phyloP scores from a whole-genome alignment of 2,329 filamentous ascomycete genomes.

The Aotearoamyces nothofagi region DNA sequence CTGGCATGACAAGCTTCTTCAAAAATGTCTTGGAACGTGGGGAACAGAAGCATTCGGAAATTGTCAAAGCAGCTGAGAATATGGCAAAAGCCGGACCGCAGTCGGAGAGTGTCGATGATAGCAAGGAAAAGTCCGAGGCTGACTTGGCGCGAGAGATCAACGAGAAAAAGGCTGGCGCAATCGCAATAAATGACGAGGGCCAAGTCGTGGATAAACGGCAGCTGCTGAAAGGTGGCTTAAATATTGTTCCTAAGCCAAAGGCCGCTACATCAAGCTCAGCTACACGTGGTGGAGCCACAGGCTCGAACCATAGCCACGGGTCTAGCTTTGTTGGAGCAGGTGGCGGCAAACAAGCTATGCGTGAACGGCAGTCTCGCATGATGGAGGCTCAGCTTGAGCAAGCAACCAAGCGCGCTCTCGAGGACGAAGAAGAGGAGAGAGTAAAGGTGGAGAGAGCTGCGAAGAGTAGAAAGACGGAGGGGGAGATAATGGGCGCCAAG shows the following conservation, averaged over 20 bases:
- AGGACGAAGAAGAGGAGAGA: slow-evolving; percentile 51
- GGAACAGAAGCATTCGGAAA: slow-evolving; percentile 54
- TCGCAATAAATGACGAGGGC: slow-evolving; percentile 68
- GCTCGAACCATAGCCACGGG: slow-evolving; percentile 13
- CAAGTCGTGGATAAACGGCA: slow-evolving; percentile 77
- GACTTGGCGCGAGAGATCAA: slow-evolving; percentile 55
- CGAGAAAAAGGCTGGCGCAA: slow-evolving; percentile 36
- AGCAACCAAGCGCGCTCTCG: slow-evolving; percentile 53
- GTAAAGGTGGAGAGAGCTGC: slow-evolving; percentile 45
- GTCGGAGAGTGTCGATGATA: slow-evolving; percentile 22
- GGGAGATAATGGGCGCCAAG: slow-evolving; percentile 62
- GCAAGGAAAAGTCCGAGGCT: slow-evolving; percentile 37
- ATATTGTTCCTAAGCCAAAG: slow-evolving; percentile 51
- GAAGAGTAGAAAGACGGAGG: slow-evolving; percentile 66
- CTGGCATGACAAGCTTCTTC: slow-evolving; percentile 70
- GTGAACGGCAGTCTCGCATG: slow-evolving; percentile 66
- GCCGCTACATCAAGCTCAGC: slow-evolving; percentile 16
- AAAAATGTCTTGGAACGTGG: slow-evolving; percentile 56
- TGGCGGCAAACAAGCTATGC: slow-evolving; percentile 46
- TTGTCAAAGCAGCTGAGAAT: slow-evolving; percentile 51
- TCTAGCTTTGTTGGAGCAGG: slow-evolving; percentile 26
- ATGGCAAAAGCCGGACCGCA: slow-evolving; percentile 27
- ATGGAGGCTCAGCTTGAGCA: slow-evolving; percentile 64
- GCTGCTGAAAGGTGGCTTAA: slow-evolving; percentile 60
- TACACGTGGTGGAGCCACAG: slow-evolving; percentile 8